These are phyloP conservation scores for Papiliotrema laurentii DNA, from an alignment of 1,284 basidiomycete genomes.

Conservation along the genomic window DNA sequence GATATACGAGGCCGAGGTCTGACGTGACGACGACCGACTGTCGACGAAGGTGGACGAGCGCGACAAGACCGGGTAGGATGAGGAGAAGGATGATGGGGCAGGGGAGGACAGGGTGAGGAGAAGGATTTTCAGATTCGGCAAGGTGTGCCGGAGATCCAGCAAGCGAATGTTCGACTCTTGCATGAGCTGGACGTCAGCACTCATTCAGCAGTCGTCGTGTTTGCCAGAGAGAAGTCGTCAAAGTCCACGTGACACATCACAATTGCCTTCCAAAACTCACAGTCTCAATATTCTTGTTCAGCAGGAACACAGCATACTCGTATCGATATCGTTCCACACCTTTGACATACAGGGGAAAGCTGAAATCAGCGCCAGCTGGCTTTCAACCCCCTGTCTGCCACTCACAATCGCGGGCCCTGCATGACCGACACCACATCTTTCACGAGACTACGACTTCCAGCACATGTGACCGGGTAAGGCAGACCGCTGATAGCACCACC, in stretches of 20 bases:
- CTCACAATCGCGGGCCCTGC: slow-evolving; percentile 85
- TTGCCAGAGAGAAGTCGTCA: too few relatives aligned
- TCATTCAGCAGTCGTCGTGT: too few relatives aligned
- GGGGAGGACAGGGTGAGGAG: slow-evolving; percentile 65
- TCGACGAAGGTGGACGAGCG: slow-evolving; percentile 10
- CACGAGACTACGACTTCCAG: slow-evolving; percentile 81
- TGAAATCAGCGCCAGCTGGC: slow-evolving; percentile 42
- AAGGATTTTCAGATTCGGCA: slow-evolving; percentile 93
- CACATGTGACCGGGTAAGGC: slow-evolving; percentile 81
- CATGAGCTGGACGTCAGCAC: too few relatives aligned
- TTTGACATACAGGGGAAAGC: slow-evolving; percentile 89
- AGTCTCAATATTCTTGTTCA: slow-evolving; percentile 97
- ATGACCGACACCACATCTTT: slow-evolving; percentile 87
- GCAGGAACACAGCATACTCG: slow-evolving; percentile 93
- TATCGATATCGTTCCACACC: slow-evolving; percentile 95
- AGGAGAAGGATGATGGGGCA: slow-evolving; percentile 15
- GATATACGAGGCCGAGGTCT: slow-evolving; percentile 5
- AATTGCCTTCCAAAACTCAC: too few relatives aligned
- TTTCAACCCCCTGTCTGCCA: slow-evolving; percentile 9
- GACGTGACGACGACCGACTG: slow-evolving; percentile 6
- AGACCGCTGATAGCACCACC: slow-evolving; percentile 53
- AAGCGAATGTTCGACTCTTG: slow-evolving; percentile 77
- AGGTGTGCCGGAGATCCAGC: slow-evolving; percentile 88
- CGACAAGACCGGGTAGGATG: background rate
- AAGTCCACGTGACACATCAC: too few relatives aligned